phyloP scores from a whole-genome alignment of 805 yeast genomes.

The Candida loeiensis region DNA sequence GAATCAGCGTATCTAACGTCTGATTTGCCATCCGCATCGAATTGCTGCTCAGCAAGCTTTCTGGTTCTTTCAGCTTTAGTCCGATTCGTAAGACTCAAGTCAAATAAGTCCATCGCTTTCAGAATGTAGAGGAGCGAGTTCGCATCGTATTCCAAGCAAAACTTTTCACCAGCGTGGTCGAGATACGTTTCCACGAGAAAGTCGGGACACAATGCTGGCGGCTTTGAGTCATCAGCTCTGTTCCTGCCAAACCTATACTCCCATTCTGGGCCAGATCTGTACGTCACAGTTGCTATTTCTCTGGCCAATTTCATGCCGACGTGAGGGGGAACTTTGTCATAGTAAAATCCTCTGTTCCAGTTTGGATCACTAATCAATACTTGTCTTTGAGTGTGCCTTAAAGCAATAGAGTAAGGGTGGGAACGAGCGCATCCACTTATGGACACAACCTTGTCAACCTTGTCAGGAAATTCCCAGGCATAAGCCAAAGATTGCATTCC shows the following conservation, averaged over 20 bases:
- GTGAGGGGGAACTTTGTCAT: conserved; percentile 81
- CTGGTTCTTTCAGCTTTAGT: conserved; percentile 42
- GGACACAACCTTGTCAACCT: conserved; percentile 69
- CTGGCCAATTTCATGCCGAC: conserved; percentile 92
- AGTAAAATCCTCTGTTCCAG: conserved; percentile 89
- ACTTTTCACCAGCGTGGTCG: conserved; percentile 94
- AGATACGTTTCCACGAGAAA: conserved; percentile 87
- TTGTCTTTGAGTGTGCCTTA: conserved; percentile 90
- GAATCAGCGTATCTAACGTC: neutral
- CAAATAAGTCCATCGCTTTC: conserved; percentile 94
- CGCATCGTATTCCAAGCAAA: conserved; percentile 86
- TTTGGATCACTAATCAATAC: conserved; percentile 92
- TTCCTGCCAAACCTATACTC: conserved; percentile 87
- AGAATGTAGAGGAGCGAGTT: conserved; percentile 83
- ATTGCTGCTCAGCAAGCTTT: conserved; percentile 22
- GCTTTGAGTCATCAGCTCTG: conserved; percentile 70
- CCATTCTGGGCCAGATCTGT: conserved; percentile 97
- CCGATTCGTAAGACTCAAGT: conserved; percentile 55
- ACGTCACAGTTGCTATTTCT: conserved; percentile 90
- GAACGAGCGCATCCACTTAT: conserved; percentile 92
- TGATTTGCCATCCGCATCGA: neutral
- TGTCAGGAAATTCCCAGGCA: conserved; percentile 77
- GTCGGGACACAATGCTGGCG: conserved; percentile 91
- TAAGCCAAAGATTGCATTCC: conserved; percentile 96
- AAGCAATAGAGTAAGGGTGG: conserved; percentile 90